Base-by-base conservation (phyloP, 2,329 filamentous ascomycete species). In the Penicillium sp. region DNA sequence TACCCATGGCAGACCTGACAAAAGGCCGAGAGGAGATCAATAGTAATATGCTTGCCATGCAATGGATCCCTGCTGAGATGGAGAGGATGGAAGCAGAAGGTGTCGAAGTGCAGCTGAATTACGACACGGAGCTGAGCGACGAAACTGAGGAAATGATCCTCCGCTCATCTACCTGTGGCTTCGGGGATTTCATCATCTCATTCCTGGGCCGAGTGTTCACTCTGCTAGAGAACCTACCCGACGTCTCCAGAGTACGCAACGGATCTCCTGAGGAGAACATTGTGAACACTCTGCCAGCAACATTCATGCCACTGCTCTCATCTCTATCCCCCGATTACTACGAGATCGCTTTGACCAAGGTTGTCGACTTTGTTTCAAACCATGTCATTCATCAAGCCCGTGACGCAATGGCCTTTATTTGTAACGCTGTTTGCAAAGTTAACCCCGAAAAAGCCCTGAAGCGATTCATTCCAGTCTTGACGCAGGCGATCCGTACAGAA, bases 381-480 rank as follows among this genome's bases (percentile, higher is more conserved):
- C 95, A 98, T 79, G 95, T 99, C 53, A 94, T 99, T 19, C 93
- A 99, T 71, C 95, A 98, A 78, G 94, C 95, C 57, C 85, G 94
- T 67, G 95, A 99, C 82, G 94, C 95, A 7, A 97, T 99, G 91
- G 95, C 96, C 1, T 99, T 97, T 85, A 98, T 98, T 58, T 91
- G 94, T 79, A 98, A 97, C 76, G 91, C 92, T 0, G 84, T 99
- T 26, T 97, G 95, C 84, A 98, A 98, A 79, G 92, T 96, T 68
- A 92, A 96, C 69, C 93, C 96, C 0, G 89, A 94, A 74, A 97
- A 97, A 80, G 93, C 95, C 0, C 83, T 99, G 55, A 95, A 93
- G 74, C 88, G 92, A 15, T 91, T 99, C 59, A 85, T 99, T 35
- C 95, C 95, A 1, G 92, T 97, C 82, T 84, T 98, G 57, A 90